phyloP scores from a whole-genome alignment of 805 yeast species.

The Saccharomycopsis schoenii region DNA sequence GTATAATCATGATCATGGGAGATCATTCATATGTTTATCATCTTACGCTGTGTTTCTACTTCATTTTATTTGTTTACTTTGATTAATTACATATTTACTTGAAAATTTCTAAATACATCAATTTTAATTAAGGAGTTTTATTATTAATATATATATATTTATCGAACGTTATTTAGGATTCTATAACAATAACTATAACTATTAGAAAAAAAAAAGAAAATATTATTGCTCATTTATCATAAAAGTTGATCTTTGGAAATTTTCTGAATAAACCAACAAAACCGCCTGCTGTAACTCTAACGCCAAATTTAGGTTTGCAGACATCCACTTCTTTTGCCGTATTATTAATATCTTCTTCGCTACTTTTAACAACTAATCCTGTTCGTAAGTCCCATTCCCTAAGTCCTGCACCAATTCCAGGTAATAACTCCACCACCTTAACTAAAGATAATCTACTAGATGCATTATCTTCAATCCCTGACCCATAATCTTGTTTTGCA shows the following conservation, averaged over 20 bases:
- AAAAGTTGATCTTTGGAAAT: background rate
- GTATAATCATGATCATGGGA: background rate
- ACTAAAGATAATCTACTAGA: constrained; percentile 28
- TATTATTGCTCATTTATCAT: background rate
- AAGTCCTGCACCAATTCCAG: constrained; percentile 43
- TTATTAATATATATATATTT: background rate
- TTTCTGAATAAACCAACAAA: constrained; percentile 37
- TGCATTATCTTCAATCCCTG: background rate
- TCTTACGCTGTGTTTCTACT: background rate
- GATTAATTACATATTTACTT: background rate
- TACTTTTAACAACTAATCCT: constrained; percentile 22
- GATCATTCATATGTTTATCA: background rate
- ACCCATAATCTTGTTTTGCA: background rate
- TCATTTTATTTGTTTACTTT: background rate
- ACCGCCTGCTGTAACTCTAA: constrained; percentile 40
- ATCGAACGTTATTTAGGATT: background rate
- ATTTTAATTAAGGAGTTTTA: background rate
- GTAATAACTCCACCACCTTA: constrained; percentile 32
- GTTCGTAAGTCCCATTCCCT: constrained; percentile 42
- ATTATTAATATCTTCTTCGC: background rate
- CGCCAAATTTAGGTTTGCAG: constrained; percentile 42
- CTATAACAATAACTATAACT: background rate
- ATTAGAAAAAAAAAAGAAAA: background rate
- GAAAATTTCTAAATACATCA: background rate
- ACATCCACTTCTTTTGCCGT: constrained; percentile 31